These are phyloP conservation scores for Stagonosporopsis rhizophila DNA, from an alignment of 2,329 filamentous ascomycete genomes.

Conservation along the genomic window DNA sequence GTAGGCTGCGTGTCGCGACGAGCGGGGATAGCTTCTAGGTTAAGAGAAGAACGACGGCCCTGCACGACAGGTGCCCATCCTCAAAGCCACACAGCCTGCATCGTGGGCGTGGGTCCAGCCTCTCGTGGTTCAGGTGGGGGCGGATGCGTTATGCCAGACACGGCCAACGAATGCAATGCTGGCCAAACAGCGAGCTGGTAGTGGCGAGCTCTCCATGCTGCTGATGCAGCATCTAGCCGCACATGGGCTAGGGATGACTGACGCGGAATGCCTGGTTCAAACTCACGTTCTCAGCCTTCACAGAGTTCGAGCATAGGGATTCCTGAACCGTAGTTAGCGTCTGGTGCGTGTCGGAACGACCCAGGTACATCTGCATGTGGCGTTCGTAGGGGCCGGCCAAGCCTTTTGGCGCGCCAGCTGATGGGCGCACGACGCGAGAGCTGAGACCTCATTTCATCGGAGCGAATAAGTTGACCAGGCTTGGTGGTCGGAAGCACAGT, in stretches of 20 bases:
- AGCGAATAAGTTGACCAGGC: slow-evolving; percentile 2
- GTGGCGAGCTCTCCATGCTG: slow-evolving; percentile 1
- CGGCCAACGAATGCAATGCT: slow-evolving; percentile 8
- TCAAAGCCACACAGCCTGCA: slow-evolving; percentile 18
- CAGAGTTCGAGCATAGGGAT: background rate
- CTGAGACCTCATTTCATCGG: slow-evolving; percentile 5
- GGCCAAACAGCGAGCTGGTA: slow-evolving; percentile 9
- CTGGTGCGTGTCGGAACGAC: background rate
- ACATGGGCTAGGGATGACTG: slow-evolving; percentile 6
- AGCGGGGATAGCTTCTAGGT: background rate
- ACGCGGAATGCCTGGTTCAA: background rate
- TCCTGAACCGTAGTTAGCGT: slow-evolving; percentile 4
- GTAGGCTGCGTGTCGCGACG: background rate
- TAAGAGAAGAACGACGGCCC: slow-evolving; percentile 10
- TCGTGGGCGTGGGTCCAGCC: slow-evolving; percentile 8
- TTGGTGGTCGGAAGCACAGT: slow-evolving; percentile 1
- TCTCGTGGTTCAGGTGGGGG: slow-evolving; percentile 14
- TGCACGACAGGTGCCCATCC: slow-evolving; percentile 5
- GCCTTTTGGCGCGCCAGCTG: slow-evolving; percentile 9
- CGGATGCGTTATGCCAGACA: slow-evolving; percentile 15
- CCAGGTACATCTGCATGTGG: background rate
- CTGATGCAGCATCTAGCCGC: slow-evolving; percentile 6
- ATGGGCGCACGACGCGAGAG: slow-evolving; percentile 1
- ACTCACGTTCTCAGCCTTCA: background rate
- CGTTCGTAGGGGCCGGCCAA: slow-evolving; percentile 2